phyloP scores from a whole-genome alignment of 2,329 filamentous ascomycete genomes.

The Sordariomycetes sp. region DNA sequence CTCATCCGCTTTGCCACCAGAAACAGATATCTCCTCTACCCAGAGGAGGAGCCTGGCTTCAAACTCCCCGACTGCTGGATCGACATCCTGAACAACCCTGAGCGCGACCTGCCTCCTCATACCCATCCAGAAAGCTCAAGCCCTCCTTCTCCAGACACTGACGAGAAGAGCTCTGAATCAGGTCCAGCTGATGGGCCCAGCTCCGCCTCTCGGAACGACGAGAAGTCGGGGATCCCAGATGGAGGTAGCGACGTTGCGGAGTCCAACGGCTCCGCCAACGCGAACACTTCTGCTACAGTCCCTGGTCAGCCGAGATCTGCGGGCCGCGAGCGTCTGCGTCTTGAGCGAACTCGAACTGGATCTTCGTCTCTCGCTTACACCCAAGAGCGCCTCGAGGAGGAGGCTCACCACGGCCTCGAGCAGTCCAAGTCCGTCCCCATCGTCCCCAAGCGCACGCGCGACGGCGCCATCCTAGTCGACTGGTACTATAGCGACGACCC shows the following conservation, averaged over 20 bases:
- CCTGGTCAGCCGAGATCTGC: too few relatives aligned
- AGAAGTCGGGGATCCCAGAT: too few relatives aligned
- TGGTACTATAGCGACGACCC: slow-evolving; percentile 46
- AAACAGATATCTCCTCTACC: slow-evolving; percentile 46
- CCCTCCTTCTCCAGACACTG: slow-evolving; percentile 4
- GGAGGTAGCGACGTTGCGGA: too few relatives aligned
- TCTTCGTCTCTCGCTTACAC: neutral
- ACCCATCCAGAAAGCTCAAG: neutral
- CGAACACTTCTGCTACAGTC: too few relatives aligned
- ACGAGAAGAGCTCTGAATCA: slow-evolving; percentile 1
- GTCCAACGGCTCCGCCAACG: too few relatives aligned
- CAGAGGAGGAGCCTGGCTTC: slow-evolving; percentile 49
- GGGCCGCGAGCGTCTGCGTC: neutral
- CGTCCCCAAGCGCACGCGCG: slow-evolving; percentile 35
- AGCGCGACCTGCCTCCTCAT: slow-evolving; percentile 8
- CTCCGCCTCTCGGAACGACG: too few relatives aligned
- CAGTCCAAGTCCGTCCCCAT: slow-evolving; percentile 38
- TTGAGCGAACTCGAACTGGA: neutral
- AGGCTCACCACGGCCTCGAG: slow-evolving; percentile 20
- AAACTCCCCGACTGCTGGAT: slow-evolving; percentile 33
- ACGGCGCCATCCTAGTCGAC: slow-evolving; percentile 43
- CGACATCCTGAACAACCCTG: slow-evolving; percentile 20
- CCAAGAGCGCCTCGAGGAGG: slow-evolving; percentile 6
- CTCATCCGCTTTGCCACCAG: slow-evolving; percentile 43
- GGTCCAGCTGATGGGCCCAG: too few relatives aligned